Base-by-base conservation (phyloP, 441 rosid genomes). In the Corymbia citriodora region DNA sequence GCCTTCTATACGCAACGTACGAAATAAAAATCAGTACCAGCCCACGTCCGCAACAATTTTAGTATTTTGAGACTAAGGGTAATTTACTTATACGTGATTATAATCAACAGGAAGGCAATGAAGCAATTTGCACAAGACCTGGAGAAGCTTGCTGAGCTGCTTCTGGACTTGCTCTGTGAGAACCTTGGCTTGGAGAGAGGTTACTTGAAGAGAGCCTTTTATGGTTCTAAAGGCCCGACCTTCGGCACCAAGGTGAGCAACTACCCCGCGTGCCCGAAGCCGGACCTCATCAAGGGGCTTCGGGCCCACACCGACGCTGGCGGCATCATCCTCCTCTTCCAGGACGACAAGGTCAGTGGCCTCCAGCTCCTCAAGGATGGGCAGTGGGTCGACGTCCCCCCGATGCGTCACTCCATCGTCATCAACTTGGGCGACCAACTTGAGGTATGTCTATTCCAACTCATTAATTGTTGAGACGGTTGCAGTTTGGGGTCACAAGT, bases 301-400 rank as follows among this genome's bases (percentile, higher is more conserved):
- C 82, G 91, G 55, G 89, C 89, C 88, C 91, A 90, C 54, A 90
- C 91, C 7, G 91, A 90, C 27, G 91, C 91, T 2, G 91, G 91
- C 61, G 91, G 91, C 81, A 61, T 90, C 89, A 88, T 90, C 87
- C 91, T 90, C 82, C 88, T 90, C 87, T 88, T 90, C 90, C 91
- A 90, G 57, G 91, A 90, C 31, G 91, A 90, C 14, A 88, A 90
- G 87, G 91, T 90, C 90, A 88, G 89, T 29, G 91, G 91, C 89
- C 91, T 90, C 61, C 89, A 90, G 90, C 89, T 90, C 88, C 91
- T 90, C 89, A 90, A 90, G 87, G 91, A 90, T 12, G 91, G 91
- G 45, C 50, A 59, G 87, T 90, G 91, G 91, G 87, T 90, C 36
- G 88, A 88, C 36, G 89, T 90, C 33, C 91, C 91, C 17, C 90